phyloP scores from a whole-genome alignment of 768 basidiomycete species.

The Termitomyces sp. region DNA sequence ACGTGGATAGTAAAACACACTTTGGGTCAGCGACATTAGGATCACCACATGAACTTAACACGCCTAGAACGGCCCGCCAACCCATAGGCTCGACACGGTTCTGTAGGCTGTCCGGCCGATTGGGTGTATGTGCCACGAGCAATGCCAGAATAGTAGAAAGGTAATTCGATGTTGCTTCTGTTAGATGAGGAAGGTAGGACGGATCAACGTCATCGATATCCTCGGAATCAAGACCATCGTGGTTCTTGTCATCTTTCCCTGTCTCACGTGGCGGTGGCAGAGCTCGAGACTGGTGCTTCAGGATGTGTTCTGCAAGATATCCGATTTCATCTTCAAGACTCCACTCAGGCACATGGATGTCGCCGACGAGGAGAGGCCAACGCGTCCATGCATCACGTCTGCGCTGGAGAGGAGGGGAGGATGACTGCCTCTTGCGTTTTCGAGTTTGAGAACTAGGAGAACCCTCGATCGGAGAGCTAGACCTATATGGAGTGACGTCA shows the following conservation, averaged over 20 bases:
- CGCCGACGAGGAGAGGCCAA: constrained; percentile 66
- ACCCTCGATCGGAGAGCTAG: constrained; percentile 3
- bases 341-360: constrained; percentile 70
- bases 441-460: constrained; percentile 2
- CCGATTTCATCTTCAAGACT: constrained; percentile 64
- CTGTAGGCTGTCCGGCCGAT: constrained; percentile 56
- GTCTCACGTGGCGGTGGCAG: constrained; percentile 9
- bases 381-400: constrained; percentile 61
- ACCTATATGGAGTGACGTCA: constrained; percentile 6
- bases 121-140: constrained; percentile 53
- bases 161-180: constrained; percentile 37
- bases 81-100: constrained; percentile 57
- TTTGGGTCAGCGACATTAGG: constrained; percentile 28
- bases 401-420: constrained; percentile 8
- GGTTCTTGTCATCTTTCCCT: not conserved
- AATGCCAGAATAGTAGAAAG: constrained; percentile 51
- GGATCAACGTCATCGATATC: constrained; percentile 20
- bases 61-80: constrained; percentile 62
- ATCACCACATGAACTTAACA: constrained; percentile 39
- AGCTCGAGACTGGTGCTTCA: constrained; percentile 20
- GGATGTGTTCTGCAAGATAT: constrained; percentile 36
- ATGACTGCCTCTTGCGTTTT: constrained; percentile 19
- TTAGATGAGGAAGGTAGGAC: constrained; percentile 33
- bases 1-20: constrained; percentile 24
- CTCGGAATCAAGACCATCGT: constrained; percentile 8